Percentiles rank a stretch among this genome's conserved stretches.
These are phyloP conservation scores for Phialocephala subalpina DNA, from an alignment of 2,329 filamentous ascomycete species.

Conservation along the genomic window DNA sequence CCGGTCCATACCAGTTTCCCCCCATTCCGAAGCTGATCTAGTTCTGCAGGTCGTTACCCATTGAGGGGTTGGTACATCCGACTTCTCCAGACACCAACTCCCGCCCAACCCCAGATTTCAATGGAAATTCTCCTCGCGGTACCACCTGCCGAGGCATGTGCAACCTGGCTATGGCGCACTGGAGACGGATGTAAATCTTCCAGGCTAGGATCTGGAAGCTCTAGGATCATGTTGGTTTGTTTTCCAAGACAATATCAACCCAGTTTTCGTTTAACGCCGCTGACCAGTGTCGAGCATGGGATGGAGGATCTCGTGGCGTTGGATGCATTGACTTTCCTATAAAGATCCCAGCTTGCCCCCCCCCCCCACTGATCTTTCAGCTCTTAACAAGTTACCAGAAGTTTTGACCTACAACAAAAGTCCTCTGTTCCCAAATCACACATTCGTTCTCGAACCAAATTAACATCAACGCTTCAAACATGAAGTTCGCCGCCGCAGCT, in stretches of 20 bases:
- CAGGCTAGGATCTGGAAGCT: background rate
- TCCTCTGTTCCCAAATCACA: background rate
- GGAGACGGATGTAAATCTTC: background rate
- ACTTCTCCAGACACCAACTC: background rate
- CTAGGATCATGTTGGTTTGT: background rate
- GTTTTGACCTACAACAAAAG: background rate
- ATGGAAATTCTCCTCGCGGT: background rate
- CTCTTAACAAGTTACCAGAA: background rate
- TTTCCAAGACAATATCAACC: background rate
- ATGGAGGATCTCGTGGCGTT: conserved; percentile 6
- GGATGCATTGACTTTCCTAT: conserved; percentile 7
- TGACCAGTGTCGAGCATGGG: background rate
- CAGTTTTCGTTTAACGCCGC: background rate
- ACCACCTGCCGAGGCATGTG: background rate
- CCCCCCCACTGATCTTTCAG: conserved; percentile 3
- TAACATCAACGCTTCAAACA: conserved; percentile 19
- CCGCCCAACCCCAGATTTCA: background rate
- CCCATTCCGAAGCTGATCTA: background rate
- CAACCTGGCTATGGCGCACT: background rate
- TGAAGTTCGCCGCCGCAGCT: conserved; percentile 21
- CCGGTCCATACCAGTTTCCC: background rate
- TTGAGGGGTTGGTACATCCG: too few relatives aligned
- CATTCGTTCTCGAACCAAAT: conserved; percentile 1
- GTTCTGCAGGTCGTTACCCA: background rate
- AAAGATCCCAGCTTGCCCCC: conserved; percentile 4